Evolutionary conservation across 805 yeast species (phyloP), one percentile per base, ranked within the genome.

Genomic region (Clavispora santaluciae): DNA sequence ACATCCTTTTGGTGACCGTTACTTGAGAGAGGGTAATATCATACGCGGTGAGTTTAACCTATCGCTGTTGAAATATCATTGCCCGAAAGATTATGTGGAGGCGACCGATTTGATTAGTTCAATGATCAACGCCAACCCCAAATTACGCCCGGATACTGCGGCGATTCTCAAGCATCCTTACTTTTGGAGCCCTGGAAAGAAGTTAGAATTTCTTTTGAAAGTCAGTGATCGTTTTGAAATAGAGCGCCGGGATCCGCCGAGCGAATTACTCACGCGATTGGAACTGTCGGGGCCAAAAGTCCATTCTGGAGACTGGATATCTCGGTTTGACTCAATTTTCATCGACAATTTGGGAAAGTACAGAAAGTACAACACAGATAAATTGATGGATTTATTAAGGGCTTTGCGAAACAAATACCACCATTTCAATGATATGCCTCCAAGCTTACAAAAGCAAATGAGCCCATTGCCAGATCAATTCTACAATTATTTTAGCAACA

Each of bases 1-100:
- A 7, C 99, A 93, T 68, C 99, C 99, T 5, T 93, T 86, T 67
- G 99, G 99, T n/a, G 93, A 86, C 54, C 70, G 87, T 35, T 88
- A 87, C 54, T 59, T 83, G 53, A 73, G 99, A 40, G 98, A 93
- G 55, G 93, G 86, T 10, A 90, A 93, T 55, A 89, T 93, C 13
- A 78, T 88, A 44, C 81, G 77, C 50, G 85, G 83, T 13, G 72
- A 74, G 13, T 81, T 68, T 57, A 68, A 72, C 44, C 60, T 83
- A 34, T 65, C 70, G 4, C 60, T 66, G n/a, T 60, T 86, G 20
- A 67, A 71, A 9, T 55, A 42, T 20, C 70, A 41, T 51, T 68
- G 64, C 42, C 66, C 67, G 1, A 42, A 50, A 6, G 81, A 77
- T 43, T 61, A 67, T 6, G 63, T 62, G 28, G 96, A 89, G 56